Evolutionary conservation across 2,329 filamentous ascomycete genomes (phyloP).

Genomic region (Didymella glomerata): DNA sequence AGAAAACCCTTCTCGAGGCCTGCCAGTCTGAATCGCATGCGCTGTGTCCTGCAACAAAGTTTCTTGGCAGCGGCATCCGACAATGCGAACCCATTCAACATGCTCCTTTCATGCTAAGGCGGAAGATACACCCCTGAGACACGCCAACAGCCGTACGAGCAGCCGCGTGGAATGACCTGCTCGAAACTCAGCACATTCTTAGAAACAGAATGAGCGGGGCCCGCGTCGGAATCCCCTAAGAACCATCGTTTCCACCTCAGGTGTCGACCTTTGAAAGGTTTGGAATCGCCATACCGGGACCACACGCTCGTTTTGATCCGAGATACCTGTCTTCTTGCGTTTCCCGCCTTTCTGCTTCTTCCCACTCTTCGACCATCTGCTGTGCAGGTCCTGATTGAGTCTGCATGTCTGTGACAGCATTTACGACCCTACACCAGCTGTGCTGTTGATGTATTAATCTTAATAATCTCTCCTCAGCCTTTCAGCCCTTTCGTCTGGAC

Average conservation of each 20-base stretch:
- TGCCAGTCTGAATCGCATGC: slow-evolving; percentile 32
- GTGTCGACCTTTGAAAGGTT: slow-evolving; percentile 41
- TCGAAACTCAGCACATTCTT: slow-evolving; percentile 36
- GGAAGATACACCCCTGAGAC: slow-evolving; percentile 35
- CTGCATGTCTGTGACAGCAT: slow-evolving; percentile 45
- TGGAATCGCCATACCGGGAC: slow-evolving; percentile 43
- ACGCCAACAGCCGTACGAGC: slow-evolving; percentile 29
- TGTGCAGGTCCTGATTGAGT: slow-evolving; percentile 48
- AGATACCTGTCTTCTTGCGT: slow-evolving; percentile 28
- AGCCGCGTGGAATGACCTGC: slow-evolving; percentile 38
- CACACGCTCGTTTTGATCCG: slow-evolving; percentile 40
- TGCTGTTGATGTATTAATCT: slow-evolving; percentile 47
- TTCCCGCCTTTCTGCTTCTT: slow-evolving; percentile 25
- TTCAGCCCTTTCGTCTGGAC: background rate
- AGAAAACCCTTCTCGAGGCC: slow-evolving; percentile 28
- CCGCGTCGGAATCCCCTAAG: slow-evolving; percentile 35
- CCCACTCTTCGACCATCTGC: slow-evolving; percentile 43
- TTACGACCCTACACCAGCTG: slow-evolving; percentile 45
- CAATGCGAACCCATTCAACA: slow-evolving; percentile 36
- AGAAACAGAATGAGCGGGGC: slow-evolving; percentile 44
- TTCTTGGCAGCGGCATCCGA: slow-evolving; percentile 33
- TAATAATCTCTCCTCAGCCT: slow-evolving; percentile 30
- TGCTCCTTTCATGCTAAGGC: slow-evolving; percentile 32
- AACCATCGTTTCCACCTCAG: slow-evolving; percentile 40
- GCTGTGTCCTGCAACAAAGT: slow-evolving; percentile 25